These are phyloP conservation scores for Cylindrotheca fusiformis DNA, from an alignment of 108 stramenopile genomes.

Conservation along the genomic window DNA sequence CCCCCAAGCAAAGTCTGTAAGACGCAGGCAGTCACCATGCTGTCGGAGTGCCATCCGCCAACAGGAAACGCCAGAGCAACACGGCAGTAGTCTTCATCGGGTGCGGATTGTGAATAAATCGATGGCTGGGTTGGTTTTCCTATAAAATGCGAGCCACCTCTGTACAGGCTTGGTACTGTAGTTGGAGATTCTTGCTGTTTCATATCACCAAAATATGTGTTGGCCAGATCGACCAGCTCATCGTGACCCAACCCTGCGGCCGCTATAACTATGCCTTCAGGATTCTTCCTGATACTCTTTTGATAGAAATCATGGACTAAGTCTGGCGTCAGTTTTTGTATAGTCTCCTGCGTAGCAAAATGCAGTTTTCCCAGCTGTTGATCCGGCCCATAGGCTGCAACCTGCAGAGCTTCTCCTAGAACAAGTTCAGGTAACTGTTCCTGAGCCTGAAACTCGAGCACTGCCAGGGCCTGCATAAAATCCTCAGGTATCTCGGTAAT, in stretches of 20 bases:
- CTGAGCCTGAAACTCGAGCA: constrained; percentile 78
- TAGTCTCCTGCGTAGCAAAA: constrained; percentile 64
- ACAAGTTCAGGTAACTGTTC: constrained; percentile 71
- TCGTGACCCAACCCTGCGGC: constrained; percentile 95
- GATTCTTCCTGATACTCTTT: constrained; percentile 58
- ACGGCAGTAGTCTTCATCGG: constrained; percentile 79
- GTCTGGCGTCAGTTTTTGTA: constrained; percentile 58
- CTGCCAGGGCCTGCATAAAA: constrained; percentile 66
- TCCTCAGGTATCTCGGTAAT: constrained; percentile 43
- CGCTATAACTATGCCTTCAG: constrained; percentile 83
- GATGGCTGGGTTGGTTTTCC: constrained; percentile 11
- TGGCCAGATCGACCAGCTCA: constrained; percentile 78
- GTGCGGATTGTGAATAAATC: constrained; percentile 30
- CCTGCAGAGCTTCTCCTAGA: constrained; percentile 87
- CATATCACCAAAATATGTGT: constrained; percentile 77
- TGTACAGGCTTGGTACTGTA: constrained; percentile 52
- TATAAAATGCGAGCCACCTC: constrained; percentile 62
- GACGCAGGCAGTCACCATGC: constrained; percentile 91
- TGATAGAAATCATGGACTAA: constrained; percentile 64
- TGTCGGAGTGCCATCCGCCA: constrained; percentile 93
- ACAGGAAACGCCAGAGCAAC: constrained; percentile 92
- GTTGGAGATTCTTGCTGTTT: constrained; percentile 14
- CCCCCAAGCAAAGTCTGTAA: constrained; percentile 96
- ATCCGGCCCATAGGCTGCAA: constrained; percentile 77
- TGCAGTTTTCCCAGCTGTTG: constrained; percentile 88